phyloP scores from a whole-genome alignment of 352 stramenopile species.

The Phytophthora melonis region DNA sequence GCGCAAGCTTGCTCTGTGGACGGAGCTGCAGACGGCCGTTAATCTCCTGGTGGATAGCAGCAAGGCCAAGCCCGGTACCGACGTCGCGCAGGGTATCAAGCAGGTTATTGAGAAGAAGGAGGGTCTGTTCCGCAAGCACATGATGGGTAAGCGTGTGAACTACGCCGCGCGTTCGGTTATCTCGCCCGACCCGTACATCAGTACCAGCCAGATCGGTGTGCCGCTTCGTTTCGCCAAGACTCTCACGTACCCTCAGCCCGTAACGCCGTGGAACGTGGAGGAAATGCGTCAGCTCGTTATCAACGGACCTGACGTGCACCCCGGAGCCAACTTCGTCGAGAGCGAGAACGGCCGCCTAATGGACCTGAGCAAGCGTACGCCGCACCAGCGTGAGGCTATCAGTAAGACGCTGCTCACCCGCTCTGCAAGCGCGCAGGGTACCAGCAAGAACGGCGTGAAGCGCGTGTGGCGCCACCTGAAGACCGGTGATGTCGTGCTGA shows the following conservation, averaged over 20 bases:
- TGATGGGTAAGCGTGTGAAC: slow-evolving; percentile 99
- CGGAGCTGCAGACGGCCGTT: slow-evolving; percentile 96
- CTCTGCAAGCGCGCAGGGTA: slow-evolving; percentile 79
- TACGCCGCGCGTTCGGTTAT: slow-evolving; percentile 99
- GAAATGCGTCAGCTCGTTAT: slow-evolving; percentile 97
- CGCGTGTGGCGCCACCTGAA: slow-evolving; percentile 98
- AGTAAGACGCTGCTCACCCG: slow-evolving; percentile 95
- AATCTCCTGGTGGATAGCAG: slow-evolving; percentile 88
- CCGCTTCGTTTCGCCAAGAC: slow-evolving; percentile 98
- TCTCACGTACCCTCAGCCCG: slow-evolving; percentile 98
- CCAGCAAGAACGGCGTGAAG: slow-evolving; percentile 92
- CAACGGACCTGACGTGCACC: slow-evolving; percentile 96
- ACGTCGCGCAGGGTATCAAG: slow-evolving; percentile 93
- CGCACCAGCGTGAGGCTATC: slow-evolving; percentile 95
- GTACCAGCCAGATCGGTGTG: slow-evolving; percentile 99
- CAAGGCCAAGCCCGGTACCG: slow-evolving; percentile 70
- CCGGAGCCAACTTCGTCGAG: slow-evolving; percentile 98
- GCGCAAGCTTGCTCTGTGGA: slow-evolving; percentile 95
- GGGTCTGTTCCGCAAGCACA: slow-evolving; percentile 98
- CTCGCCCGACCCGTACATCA: slow-evolving; percentile 99
- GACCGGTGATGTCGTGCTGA: slow-evolving; percentile 98
- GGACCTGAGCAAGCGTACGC: slow-evolving; percentile 95
- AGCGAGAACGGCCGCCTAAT: slow-evolving; percentile 94
- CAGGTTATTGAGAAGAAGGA: slow-evolving; percentile 99
- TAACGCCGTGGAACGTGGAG: slow-evolving; percentile 98